A percentile compares a stretch with the other conserved stretches of the same genome.
These are phyloP conservation scores for Avicennia marina DNA, from an alignment of 257 asterid genomes.

Conservation along the genomic window DNA sequence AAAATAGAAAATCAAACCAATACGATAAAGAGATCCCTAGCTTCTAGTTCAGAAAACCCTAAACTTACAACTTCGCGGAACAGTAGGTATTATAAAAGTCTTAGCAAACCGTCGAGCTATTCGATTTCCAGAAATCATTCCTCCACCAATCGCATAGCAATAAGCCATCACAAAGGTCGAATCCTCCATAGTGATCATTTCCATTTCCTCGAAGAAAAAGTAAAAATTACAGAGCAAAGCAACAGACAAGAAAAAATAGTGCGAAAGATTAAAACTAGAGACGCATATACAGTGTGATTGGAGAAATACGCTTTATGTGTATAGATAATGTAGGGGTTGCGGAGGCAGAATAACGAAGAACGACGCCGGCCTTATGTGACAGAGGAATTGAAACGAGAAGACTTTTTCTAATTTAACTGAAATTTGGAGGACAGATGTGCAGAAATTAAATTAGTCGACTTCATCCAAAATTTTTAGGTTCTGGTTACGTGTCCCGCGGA, in stretches of 20 bases:
- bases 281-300: slow-evolving; percentile 20
- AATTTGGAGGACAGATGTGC: no score
- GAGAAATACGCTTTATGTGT: not conserved
- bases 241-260: not conserved
- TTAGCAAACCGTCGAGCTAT: slow-evolving; percentile 41
- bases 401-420: no score
- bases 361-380: no score
- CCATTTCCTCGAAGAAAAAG: slow-evolving; percentile 29
- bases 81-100: slow-evolving; percentile 46
- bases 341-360: no score
- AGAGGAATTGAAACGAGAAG: no score
- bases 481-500: no score
- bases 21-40: slow-evolving; percentile 24
- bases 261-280: slow-evolving; percentile 11
- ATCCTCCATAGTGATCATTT: slow-evolving; percentile 45
- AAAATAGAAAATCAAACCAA: slow-evolving; percentile 13
- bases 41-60: slow-evolving; percentile 43
- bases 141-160: slow-evolving; percentile 41
- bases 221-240: not conserved
- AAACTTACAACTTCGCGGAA: slow-evolving; percentile 65
- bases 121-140: slow-evolving; percentile 59
- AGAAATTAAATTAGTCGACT: no score
- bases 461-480: no score
- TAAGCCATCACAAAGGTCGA: slow-evolving; percentile 32
- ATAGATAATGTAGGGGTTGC: no score